Conservation (phyloP, 495 filamentous ascomycete genomes). For the Aspergillus funiculosus region DNA sequence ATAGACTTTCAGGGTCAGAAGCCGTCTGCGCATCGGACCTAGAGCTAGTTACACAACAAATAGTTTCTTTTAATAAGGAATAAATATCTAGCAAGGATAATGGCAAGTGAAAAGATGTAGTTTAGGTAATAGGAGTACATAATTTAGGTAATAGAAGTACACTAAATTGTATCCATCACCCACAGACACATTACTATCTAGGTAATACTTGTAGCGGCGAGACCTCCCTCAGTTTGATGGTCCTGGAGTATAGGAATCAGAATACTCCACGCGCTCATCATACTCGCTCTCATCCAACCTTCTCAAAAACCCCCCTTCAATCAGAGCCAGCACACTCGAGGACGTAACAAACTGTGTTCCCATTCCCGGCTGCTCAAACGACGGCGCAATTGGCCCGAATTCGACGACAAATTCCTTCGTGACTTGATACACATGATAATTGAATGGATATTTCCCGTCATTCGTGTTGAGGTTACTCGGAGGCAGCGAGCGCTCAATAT, state of each 20-base stretch:
- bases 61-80: too few relatives aligned
- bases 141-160: too few relatives aligned
- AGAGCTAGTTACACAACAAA: too few relatives aligned
- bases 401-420: constrained; percentile 35
- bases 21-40: too few relatives aligned
- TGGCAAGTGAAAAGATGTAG: too few relatives aligned
- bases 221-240: not conserved
- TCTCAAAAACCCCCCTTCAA: constrained; percentile 24
- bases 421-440: constrained; percentile 53
- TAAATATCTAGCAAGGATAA: too few relatives aligned
- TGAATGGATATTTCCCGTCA: constrained; percentile 41
- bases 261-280: constrained; percentile 12
- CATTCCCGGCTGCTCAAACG: constrained; percentile 54
- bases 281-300: constrained; percentile 8
- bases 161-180: too few relatives aligned
- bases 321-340: constrained; percentile 19
- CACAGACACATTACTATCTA: not conserved
- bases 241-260: constrained; percentile 9
- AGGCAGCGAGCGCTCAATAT: constrained; percentile 47
- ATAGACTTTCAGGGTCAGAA: too few relatives aligned
- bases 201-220: too few relatives aligned
- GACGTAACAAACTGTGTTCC: constrained; percentile 43
- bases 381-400: constrained; percentile 48
- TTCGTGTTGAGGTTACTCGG: constrained; percentile 44
- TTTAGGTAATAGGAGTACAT: too few relatives aligned